Conservation (phyloP, 148 eudicot genomes). For the Rhododendron henanense region DNA sequence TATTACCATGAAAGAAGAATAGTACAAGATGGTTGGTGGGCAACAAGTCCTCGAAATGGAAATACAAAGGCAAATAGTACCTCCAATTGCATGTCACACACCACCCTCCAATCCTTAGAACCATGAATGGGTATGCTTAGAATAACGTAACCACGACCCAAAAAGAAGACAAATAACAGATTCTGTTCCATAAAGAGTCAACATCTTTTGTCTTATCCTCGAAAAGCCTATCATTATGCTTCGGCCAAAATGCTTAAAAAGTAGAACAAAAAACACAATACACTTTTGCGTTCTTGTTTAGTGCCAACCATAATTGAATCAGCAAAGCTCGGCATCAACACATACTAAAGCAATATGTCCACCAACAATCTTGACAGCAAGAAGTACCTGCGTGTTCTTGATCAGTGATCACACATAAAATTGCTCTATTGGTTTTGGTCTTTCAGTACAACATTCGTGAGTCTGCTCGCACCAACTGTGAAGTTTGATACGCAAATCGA, state of each 20-base stretch:
- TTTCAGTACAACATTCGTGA: constrained; percentile 42
- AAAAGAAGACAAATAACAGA: background rate
- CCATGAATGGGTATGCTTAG: background rate
- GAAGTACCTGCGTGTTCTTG: constrained; percentile 57
- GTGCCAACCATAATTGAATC: background rate
- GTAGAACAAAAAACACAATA: background rate
- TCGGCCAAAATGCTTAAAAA: background rate
- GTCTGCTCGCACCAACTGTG: constrained; percentile 56
- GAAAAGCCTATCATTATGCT: background rate
- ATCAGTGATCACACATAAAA: constrained; percentile 53
- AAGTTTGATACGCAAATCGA: constrained; percentile 36
- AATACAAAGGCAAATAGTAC: background rate
- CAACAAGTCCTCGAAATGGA: background rate
- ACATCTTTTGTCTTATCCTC: background rate
- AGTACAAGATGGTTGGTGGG: background rate
- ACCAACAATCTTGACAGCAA: background rate
- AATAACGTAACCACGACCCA: background rate
- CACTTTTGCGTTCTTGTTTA: background rate
- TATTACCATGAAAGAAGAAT: background rate
- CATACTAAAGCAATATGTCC: background rate
- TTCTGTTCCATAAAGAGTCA: background rate
- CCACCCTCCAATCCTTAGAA: background rate
- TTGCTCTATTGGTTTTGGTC: constrained; percentile 46
- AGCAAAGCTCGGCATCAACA: background rate
- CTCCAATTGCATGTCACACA: background rate